phyloP scores from a whole-genome alignment of 306 rosid genomes.

The Vachellia pachyceras region DNA sequence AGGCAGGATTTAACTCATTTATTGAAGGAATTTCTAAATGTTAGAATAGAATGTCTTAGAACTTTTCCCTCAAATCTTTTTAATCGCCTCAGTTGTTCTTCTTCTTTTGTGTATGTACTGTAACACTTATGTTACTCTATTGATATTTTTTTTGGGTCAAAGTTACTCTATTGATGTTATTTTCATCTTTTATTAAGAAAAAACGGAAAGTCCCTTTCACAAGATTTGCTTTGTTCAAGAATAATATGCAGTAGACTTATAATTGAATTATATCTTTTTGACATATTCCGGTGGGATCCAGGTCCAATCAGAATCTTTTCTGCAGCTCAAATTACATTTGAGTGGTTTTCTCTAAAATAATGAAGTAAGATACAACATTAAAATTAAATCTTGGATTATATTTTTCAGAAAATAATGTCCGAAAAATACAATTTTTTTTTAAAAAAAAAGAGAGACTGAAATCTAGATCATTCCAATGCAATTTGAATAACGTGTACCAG shows the following conservation, averaged over 20 bases:
- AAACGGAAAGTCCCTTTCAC: background rate
- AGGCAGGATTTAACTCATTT: too few relatives aligned
- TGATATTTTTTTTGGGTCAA: too few relatives aligned
- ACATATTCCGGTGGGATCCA: constrained; percentile 43
- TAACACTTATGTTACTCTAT: too few relatives aligned
- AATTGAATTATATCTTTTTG: constrained; percentile 19
- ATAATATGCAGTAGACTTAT: constrained; percentile 29
- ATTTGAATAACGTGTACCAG: background rate
- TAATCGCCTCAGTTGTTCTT: too few relatives aligned
- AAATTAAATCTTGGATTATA: background rate
- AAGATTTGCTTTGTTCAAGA: background rate
- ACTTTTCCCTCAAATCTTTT: too few relatives aligned
- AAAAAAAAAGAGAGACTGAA: background rate
- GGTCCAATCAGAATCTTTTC: background rate
- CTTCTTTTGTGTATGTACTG: too few relatives aligned
- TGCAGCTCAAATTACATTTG: background rate
- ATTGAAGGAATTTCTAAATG: too few relatives aligned
- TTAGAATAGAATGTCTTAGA: too few relatives aligned
- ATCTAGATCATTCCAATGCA: background rate
- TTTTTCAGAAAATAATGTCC: background rate
- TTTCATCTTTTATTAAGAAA: too few relatives aligned
- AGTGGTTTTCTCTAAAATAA: background rate
- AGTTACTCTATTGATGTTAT: too few relatives aligned
- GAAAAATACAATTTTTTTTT: background rate
- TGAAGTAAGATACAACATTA: background rate